Conservation (phyloP, 768 basidiomycete genomes). For the Gymnopilus junonius region DNA sequence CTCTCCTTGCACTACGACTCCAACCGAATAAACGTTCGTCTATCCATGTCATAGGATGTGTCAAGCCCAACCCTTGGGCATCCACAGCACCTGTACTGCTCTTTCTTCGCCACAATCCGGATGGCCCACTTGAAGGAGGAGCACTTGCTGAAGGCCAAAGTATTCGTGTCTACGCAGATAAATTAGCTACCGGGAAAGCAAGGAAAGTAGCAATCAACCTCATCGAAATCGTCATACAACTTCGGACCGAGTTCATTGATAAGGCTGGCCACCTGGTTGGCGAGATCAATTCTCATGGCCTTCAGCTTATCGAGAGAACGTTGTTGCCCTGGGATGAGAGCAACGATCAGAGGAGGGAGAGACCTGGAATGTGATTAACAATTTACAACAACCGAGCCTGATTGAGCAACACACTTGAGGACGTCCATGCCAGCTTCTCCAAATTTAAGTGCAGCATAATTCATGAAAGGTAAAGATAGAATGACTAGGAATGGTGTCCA, state of each 20-base stretch:
- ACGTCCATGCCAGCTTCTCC: constrained; percentile 99
- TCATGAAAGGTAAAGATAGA: constrained; percentile 81
- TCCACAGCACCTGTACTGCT: constrained; percentile 83
- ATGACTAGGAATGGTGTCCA: constrained; percentile 82
- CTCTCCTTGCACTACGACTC: constrained; percentile 75
- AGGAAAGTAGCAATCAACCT: constrained; percentile 47
- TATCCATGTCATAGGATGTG: constrained; percentile 94
- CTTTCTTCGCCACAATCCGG: constrained; percentile 81
- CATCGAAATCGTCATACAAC: constrained; percentile 85
- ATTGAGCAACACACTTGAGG: constrained; percentile 68
- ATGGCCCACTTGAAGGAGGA: constrained; percentile 76
- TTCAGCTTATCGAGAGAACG: constrained; percentile 78
- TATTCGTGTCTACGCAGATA: constrained; percentile 66
- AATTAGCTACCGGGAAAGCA: background rate
- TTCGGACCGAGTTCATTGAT: constrained; percentile 91
- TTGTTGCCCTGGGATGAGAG: constrained; percentile 88
- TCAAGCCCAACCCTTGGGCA: constrained; percentile 81
- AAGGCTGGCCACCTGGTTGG: constrained; percentile 82
- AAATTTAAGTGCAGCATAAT: constrained; percentile 93
- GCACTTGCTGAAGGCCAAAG: constrained; percentile 83
- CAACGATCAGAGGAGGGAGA: constrained; percentile 85
- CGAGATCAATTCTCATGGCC: constrained; percentile 69
- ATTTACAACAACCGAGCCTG: background rate
- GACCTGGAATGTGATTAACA: constrained; percentile 56
- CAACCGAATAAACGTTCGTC: constrained; percentile 95